phyloP scores from a whole-genome alignment of 257 asterid species.

The Solanum acaule region DNA sequence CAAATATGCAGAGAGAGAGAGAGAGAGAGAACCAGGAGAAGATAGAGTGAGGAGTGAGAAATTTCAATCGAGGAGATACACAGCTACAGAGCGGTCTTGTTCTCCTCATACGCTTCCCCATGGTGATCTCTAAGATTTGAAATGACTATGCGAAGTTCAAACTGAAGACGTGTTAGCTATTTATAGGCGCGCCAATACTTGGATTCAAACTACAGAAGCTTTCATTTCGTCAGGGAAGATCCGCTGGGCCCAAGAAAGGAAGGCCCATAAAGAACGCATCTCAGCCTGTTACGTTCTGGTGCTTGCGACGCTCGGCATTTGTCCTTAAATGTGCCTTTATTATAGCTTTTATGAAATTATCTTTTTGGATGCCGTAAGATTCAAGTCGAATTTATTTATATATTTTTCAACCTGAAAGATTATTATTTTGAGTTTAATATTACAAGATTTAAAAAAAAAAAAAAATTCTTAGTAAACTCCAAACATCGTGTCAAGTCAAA shows the following conservation, averaged over 20 bases:
- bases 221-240: neutral
- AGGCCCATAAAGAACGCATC: neutral
- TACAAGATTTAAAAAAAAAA: too few species aligned
- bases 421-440: neutral
- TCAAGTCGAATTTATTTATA: neutral
- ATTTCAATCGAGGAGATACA: slow-evolving; percentile 57
- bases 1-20: neutral
- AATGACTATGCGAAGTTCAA: neutral
- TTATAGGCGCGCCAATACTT: slow-evolving; percentile 16
- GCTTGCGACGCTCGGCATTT: neutral
- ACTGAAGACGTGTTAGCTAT: neutral
- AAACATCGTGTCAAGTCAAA: neutral
- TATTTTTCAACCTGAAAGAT: neutral
- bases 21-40: slow-evolving; percentile 54
- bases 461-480: neutral
- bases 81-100: slow-evolving; percentile 66
- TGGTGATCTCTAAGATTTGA: slow-evolving; percentile 7
- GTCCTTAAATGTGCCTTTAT: neutral
- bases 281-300: neutral
- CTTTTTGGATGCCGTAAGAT: neutral
- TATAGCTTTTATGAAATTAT: neutral
- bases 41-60: slow-evolving; percentile 38
- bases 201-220: slow-evolving; percentile 7
- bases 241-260: neutral
- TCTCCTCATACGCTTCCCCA: slow-evolving; percentile 85